Conservation (phyloP, 768 basidiomycete genomes). For the Hortiboletus flavorubellus region DNA sequence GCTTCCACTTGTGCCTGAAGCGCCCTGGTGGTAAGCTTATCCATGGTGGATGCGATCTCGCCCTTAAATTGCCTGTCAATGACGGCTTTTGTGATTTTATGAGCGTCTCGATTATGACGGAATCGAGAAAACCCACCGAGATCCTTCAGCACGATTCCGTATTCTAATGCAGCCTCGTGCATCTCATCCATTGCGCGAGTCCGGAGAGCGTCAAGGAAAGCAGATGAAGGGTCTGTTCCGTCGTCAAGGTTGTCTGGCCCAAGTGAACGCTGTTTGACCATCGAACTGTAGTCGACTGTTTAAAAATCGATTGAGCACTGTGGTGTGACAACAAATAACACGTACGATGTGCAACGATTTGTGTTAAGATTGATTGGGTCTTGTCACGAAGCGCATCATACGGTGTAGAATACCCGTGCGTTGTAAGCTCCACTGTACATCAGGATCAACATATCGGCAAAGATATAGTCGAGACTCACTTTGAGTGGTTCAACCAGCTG, state of each 20-base stretch:
- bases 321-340: constrained; percentile 11
- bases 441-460: constrained; percentile 37
- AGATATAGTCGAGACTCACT: constrained; percentile 19
- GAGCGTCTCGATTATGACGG: neutral
- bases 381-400: constrained; percentile 78
- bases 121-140: constrained; percentile 44
- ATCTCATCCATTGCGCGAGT: constrained; percentile 87
- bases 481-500: constrained; percentile 52
- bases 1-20: constrained; percentile 87
- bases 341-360: constrained; percentile 76
- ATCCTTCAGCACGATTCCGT: constrained; percentile 80
- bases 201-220: constrained; percentile 78
- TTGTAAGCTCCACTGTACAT: constrained; percentile 55
- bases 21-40: constrained; percentile 79
- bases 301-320: neutral
- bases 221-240: constrained; percentile 62
- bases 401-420: constrained; percentile 81
- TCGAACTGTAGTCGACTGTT: constrained; percentile 51
- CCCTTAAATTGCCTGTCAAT: constrained; percentile 89
- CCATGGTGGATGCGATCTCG: constrained; percentile 82
- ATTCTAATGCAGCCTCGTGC: constrained; percentile 76
- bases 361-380: constrained; percentile 82
- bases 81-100: constrained; percentile 50
- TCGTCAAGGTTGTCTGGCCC: constrained; percentile 76
- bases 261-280: constrained; percentile 78